phyloP scores from a whole-genome alignment of 805 yeast genomes.

The Torulaspora microellipsoides region DNA sequence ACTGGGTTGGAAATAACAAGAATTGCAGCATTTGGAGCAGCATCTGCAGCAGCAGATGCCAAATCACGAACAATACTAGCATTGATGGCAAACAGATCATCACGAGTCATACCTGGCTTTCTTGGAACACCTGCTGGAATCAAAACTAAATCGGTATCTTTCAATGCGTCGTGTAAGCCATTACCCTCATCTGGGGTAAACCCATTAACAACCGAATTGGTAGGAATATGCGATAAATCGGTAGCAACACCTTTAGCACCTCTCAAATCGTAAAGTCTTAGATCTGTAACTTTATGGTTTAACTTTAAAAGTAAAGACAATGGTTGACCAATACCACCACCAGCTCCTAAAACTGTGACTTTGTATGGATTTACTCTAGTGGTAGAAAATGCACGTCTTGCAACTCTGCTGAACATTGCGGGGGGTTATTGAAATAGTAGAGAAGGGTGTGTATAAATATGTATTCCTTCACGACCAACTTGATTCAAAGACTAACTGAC shows the following conservation, averaged over 20 bases:
- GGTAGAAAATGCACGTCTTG: constrained; percentile 63
- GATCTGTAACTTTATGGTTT: constrained; percentile 81
- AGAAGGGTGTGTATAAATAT: no score
- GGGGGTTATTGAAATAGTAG: no score
- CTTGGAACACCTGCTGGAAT: constrained; percentile 98
- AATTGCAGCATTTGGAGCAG: constrained; percentile 79
- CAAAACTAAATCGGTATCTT: constrained; percentile 68
- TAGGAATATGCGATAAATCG: constrained; percentile 89
- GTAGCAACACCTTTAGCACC: constrained; percentile 98
- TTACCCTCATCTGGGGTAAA: constrained; percentile 73
- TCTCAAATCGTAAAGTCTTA: constrained; percentile 82
- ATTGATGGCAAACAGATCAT: constrained; percentile 92
- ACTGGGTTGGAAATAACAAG: constrained; percentile 90
- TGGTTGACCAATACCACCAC: constrained; percentile 96
- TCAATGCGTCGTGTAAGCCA: constrained; percentile 69
- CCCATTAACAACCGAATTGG: constrained; percentile 84
- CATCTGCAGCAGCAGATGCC: constrained; percentile 78
- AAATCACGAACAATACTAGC: constrained; percentile 93
- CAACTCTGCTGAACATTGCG: constrained; percentile 52
- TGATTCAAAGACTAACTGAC: no score
- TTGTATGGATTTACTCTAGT: constrained; percentile 65
- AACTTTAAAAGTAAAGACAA: constrained; percentile 76
- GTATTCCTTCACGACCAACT: no score
- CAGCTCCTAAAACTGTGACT: constrained; percentile 78
- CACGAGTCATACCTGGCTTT: constrained; percentile 99